Evolutionary conservation across 2,329 filamentous ascomycete species (phyloP), one percentile per base, ranked within the genome.

Genomic region (Colletotrichum somersetense): DNA sequence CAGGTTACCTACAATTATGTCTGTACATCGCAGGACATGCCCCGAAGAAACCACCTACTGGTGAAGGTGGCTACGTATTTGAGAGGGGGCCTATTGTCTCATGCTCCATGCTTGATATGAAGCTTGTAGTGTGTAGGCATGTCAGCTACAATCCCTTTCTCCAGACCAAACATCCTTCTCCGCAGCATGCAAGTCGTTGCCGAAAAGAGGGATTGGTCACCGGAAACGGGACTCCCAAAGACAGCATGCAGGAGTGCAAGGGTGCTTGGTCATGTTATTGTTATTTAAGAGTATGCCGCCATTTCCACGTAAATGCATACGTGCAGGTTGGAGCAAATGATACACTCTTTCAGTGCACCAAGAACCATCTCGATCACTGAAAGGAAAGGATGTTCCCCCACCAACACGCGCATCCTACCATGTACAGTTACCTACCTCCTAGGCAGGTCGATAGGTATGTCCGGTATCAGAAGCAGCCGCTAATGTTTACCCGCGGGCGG

Each of bases 391-490:
- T 14, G n/a, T 23, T n/a, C 20, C 56, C 35, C 18, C 38, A 18
- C 35, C 35, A 58, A 11, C n/a, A 30, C 16, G 0, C 6, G 35
- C 35, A 38, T 57, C 30, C 20, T 30, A 30, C 16, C 16, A 42
- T 42, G 14, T 33, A n/a, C 20, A 20, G 26, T 56, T 35, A 5
- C 11, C 38, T 33, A 20, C 12, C 33, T 35, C n/a, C 33, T 35
- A 35, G 35, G 35, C 10, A 35, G 35, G 6, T 35, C 10, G 11
- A 2, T 38, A 55, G 23, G 11, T 33, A 12, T 10, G 14, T 12
- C 50, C 50, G 14, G 26, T 33, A 30, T 53, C 50, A 56, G 30
- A 56, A 35, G 30, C 58, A 33, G 44, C 58, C 58, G 58, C 26
- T 35, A 52, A 53, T 63, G 33, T 35, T n/a, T n/a, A 14, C 35